Base-by-base conservation (phyloP, 768 basidiomycete species). In the Lanmaoa rubissima region DNA sequence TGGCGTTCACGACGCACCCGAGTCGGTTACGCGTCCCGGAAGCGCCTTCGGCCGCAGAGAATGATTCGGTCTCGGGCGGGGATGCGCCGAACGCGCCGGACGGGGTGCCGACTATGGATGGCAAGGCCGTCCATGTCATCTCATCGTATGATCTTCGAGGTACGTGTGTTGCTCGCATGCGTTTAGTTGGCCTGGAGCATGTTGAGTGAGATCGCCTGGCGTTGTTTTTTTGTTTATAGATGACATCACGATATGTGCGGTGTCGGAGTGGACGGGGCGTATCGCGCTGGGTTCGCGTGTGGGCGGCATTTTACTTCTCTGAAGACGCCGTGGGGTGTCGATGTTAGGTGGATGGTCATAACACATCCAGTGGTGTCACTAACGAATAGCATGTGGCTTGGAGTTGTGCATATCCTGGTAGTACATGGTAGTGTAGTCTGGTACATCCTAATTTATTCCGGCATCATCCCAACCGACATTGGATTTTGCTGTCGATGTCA, bases 181-280 rank as follows among this genome's bases (percentile, higher is more conserved):
- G 10, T 34, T 9, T 7, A 7, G 32, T 14, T n/a, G 17, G 45
- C 35, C 10, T 59, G 39, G 10, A 19, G 28, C n/a, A 24, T 36
- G 48, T n/a, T 17, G 9, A 16, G 24, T 3, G 32, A 19, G 17
- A 38, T 28, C 3, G 12, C 17, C 24, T 40, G 16, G 35, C 5
- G 10, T 17, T 14, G 8, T 19, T n/a, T n/a, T n/a, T n/a, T 35
- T 12, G 9, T 43, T 54, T 17, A 45, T 77, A 64, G 80, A 81
- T 59, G 81, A 82, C 59, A 65, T 80, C 7, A 76, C 69, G 12
- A 69, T 72, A 50, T 82, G 80, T 57, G 73, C 78, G 10, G 73
- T 82, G 39, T 75, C 74, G 6, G 81, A 82, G 58, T 67, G 74
- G 41, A 77, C 65, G 50, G 81, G 81, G 7, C 69, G 60, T 8